Percentiles rank a stretch among this genome's conserved stretches.
phyloP scores from a whole-genome alignment of 371 early-diverging fungal genomes.

The Gilbertella persicaria region DNA sequence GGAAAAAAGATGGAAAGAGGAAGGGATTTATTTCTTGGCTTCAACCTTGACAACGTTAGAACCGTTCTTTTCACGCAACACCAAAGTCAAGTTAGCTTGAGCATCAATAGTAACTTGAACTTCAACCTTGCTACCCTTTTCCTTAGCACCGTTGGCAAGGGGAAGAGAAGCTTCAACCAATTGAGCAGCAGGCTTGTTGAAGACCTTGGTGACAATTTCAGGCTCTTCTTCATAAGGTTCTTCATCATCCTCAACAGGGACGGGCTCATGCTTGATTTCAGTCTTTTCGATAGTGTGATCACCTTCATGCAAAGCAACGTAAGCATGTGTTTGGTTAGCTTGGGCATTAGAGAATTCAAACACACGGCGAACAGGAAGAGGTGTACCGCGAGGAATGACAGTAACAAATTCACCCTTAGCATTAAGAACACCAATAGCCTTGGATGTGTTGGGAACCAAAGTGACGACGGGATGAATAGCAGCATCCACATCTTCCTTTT shows the following conservation, averaged over 20 bases:
- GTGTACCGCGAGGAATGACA: conserved; percentile 80
- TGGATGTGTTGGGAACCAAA: conserved; percentile 67
- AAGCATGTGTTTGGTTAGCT: conserved; percentile 75
- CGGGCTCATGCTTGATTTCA: conserved; percentile 56
- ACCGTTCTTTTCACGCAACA: conserved; percentile 64
- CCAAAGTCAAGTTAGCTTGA: conserved; percentile 49
- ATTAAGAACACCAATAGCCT: conserved; percentile 80
- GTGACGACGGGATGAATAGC: conserved; percentile 64
- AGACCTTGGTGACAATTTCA: conserved; percentile 52
- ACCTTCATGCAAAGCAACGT: conserved; percentile 84
- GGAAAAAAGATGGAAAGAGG: neutral
- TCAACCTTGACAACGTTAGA: conserved; percentile 54
- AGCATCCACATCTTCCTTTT: conserved; percentile 56
- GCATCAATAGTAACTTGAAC: conserved; percentile 61
- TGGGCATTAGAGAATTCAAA: conserved; percentile 70
- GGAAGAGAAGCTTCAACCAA: conserved; percentile 60
- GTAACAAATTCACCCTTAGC: conserved; percentile 73
- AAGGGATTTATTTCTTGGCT: conserved; percentile 33
- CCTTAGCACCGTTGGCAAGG: conserved; percentile 51
- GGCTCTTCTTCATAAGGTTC: conserved; percentile 54
- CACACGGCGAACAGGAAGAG: conserved; percentile 82
- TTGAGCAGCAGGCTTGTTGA: conserved; percentile 56
- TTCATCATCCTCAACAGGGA: conserved; percentile 56
- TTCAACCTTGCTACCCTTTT: conserved; percentile 58
- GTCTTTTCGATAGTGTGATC: conserved; percentile 62